These are phyloP conservation scores for Daldinia childiae DNA, from an alignment of 495 filamentous ascomycete genomes.

Conservation along the genomic window DNA sequence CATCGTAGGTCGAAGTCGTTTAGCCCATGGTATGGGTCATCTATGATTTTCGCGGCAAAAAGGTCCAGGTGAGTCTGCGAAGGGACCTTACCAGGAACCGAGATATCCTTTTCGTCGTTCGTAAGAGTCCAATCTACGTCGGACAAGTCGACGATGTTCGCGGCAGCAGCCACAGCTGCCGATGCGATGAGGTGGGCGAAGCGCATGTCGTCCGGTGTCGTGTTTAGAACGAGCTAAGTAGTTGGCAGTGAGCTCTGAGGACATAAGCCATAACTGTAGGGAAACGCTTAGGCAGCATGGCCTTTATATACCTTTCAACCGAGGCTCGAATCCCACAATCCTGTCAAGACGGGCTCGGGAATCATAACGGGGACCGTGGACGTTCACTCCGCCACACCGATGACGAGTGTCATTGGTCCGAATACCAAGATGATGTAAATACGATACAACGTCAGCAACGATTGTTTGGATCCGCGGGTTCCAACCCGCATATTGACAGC, in stretches of 20 bases:
- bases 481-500: neutral
- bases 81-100: conserved; percentile 67
- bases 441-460: neutral
- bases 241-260: neutral
- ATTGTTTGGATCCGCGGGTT: neutral
- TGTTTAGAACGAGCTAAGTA: neutral
- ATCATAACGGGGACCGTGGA: neutral
- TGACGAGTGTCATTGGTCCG: neutral
- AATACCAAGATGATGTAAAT: neutral
- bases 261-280: neutral
- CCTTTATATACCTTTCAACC: neutral
- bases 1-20: conserved; percentile 72
- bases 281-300: neutral
- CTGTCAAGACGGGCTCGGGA: neutral
- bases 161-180: conserved; percentile 20
- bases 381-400: neutral
- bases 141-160: conserved; percentile 61
- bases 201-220: conserved; percentile 15
- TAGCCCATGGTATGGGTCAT: conserved; percentile 65
- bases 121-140: conserved; percentile 65
- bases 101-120: conserved; percentile 61
- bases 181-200: conserved; percentile 5
- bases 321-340: neutral
- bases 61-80: conserved; percentile 73
- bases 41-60: conserved; percentile 60